A percentile compares a stretch with the other conserved stretches of the same genome.
Evolutionary conservation across 345 rosid genomes (phyloP).

Genomic region (Iberis pinnata): DNA sequence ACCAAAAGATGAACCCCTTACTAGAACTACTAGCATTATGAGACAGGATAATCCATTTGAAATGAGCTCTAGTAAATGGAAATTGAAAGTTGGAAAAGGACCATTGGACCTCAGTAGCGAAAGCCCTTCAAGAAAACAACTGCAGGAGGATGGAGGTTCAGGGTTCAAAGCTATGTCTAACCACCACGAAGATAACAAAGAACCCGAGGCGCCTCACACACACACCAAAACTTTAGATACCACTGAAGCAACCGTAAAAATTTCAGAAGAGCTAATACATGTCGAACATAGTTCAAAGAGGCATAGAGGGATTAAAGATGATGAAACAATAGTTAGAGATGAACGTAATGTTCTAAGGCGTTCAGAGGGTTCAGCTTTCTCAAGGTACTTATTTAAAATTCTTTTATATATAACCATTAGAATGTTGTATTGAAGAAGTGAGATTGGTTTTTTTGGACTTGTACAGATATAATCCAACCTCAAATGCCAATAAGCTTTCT

Average conservation of each 20-base stretch:
- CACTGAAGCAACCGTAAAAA: constrained; percentile 13
- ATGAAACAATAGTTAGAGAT: constrained; percentile 31
- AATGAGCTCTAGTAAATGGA: constrained; percentile 30
- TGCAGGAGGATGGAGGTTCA: constrained; percentile 22
- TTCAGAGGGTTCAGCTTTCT: constrained; percentile 74
- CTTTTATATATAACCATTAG: neutral
- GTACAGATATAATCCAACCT: constrained; percentile 51
- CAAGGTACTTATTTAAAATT: constrained; percentile 41
- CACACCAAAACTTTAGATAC: constrained; percentile 19
- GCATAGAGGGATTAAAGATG: constrained; percentile 34
- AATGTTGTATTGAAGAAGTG: constrained; percentile 6
- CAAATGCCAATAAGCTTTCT: constrained; percentile 50
- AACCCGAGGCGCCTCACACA: constrained; percentile 14
- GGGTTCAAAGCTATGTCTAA: constrained; percentile 19
- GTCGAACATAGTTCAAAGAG: constrained; percentile 30
- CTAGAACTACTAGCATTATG: constrained; percentile 10
- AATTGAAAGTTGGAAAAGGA: constrained; percentile 29
- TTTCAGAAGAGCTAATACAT: constrained; percentile 1
- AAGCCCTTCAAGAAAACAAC: constrained; percentile 30
- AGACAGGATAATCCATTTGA: constrained; percentile 26
- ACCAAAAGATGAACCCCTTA: constrained; percentile 31
- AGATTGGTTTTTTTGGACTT: constrained; percentile 20
- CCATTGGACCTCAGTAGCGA: constrained; percentile 23
- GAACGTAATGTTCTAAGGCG: constrained; percentile 62
- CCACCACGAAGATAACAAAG: constrained; percentile 24